These are phyloP conservation scores for Penicillium simplicissimum DNA, from an alignment of 495 filamentous ascomycete genomes.

Conservation along the genomic window DNA sequence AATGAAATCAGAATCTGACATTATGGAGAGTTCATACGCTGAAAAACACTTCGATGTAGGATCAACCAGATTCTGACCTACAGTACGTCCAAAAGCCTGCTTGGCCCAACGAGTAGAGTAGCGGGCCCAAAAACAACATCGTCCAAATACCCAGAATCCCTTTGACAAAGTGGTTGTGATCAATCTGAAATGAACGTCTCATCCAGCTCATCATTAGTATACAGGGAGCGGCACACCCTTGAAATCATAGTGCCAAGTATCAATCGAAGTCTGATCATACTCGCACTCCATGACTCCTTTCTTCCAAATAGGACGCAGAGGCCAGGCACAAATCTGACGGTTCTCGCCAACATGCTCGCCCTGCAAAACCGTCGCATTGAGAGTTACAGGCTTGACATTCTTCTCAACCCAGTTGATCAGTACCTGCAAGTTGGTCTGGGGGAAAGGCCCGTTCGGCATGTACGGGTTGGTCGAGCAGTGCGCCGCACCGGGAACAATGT, in stretches of 20 bases:
- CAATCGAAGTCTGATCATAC: constrained; percentile 41
- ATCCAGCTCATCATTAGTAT: constrained; percentile 19
- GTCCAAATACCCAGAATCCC: too few species aligned
- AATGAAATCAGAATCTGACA: too few species aligned
- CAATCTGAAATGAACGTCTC: not conserved
- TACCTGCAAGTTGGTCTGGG: constrained; percentile 40
- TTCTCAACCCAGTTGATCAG: constrained; percentile 56
- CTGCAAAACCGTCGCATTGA: constrained; percentile 37
- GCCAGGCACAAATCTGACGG: constrained; percentile 46
- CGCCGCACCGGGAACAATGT: constrained; percentile 51
- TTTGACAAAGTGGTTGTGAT: too few species aligned
- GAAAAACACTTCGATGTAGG: too few species aligned
- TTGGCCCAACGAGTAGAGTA: too few species aligned
- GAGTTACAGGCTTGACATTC: constrained; percentile 36
- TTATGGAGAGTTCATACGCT: too few species aligned
- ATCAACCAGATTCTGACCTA: too few species aligned
- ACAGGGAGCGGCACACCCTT: constrained; percentile 28
- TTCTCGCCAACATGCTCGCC: constrained; percentile 38
- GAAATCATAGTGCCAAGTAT: constrained; percentile 41
- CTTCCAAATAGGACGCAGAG: constrained; percentile 46
- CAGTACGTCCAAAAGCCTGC: too few species aligned
- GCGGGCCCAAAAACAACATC: too few species aligned
- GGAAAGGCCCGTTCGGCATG: constrained; percentile 47
- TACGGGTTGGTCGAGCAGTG: constrained; percentile 46
- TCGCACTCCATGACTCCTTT: constrained; percentile 38